Evolutionary conservation across 2,329 filamentous ascomycete genomes (phyloP).

Genomic region (Arthroderma sp.): DNA sequence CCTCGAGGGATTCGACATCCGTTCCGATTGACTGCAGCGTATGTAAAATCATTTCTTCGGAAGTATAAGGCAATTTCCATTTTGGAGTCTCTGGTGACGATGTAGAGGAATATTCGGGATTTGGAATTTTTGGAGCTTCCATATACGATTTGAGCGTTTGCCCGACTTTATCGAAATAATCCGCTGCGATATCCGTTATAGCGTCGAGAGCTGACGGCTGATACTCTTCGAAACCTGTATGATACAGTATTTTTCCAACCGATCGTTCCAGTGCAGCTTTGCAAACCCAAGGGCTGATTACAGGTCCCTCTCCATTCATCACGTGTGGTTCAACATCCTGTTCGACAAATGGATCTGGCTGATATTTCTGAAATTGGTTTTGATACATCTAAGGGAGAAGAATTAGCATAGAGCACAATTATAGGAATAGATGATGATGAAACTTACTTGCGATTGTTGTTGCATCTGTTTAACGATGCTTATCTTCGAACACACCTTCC

Average conservation of each 20-base stretch:
- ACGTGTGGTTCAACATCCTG: constrained; percentile 80
- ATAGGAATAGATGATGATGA: neutral
- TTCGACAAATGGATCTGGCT: constrained; percentile 78
- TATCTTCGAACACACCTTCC: constrained; percentile 92
- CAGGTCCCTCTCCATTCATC: constrained; percentile 71
- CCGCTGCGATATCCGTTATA: constrained; percentile 74
- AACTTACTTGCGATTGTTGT: constrained; percentile 74
- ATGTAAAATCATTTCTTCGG: constrained; percentile 78
- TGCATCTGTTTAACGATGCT: constrained; percentile 99
- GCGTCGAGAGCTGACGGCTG: constrained; percentile 88
- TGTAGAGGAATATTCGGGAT: constrained; percentile 29
- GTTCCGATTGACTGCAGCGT: constrained; percentile 72
- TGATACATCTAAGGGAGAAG: constrained; percentile 61
- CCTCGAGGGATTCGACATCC: constrained; percentile 67
- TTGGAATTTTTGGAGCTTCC: constrained; percentile 64
- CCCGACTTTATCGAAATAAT: constrained; percentile 78
- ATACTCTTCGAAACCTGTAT: constrained; percentile 91
- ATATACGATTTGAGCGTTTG: constrained; percentile 69
- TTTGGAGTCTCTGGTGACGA: constrained; percentile 18
- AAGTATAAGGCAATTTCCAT: constrained; percentile 57
- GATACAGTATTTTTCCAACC: constrained; percentile 88
- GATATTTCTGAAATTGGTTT: constrained; percentile 96
- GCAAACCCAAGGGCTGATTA: constrained; percentile 73
- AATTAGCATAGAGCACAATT: constrained; percentile 8
- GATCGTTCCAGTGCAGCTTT: constrained; percentile 77